phyloP scores from a whole-genome alignment of 441 rosid genomes.

The Gossypium aridum region DNA sequence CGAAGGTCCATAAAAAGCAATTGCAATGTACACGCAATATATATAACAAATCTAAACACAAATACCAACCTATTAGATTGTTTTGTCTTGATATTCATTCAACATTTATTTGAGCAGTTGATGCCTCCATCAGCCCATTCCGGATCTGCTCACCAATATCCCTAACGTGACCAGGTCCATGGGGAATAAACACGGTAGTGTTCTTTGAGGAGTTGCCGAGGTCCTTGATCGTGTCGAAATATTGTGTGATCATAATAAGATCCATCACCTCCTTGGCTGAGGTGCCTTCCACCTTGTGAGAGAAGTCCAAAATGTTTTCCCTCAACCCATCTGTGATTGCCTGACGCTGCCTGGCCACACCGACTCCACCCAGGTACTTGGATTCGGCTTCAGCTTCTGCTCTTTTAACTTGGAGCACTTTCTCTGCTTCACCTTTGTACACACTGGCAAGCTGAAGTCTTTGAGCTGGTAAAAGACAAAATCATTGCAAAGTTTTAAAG shows the following conservation, averaged over 20 bases:
- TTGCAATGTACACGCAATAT: background rate
- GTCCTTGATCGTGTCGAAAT: slow-evolving; percentile 89
- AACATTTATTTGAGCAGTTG: slow-evolving; percentile 37
- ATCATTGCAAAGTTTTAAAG: background rate
- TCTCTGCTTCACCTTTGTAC: slow-evolving; percentile 97
- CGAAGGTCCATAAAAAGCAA: background rate
- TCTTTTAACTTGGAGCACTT: slow-evolving; percentile 71
- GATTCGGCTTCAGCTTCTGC: slow-evolving; percentile 97
- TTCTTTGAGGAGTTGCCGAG: slow-evolving; percentile 86
- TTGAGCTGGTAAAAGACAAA: slow-evolving; percentile 54
- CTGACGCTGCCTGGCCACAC: slow-evolving; percentile 97
- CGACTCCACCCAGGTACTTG: slow-evolving; percentile 89
- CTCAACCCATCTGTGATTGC: slow-evolving; percentile 92
- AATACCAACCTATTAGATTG: background rate
- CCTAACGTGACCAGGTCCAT: slow-evolving; percentile 94
- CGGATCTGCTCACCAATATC: slow-evolving; percentile 84
- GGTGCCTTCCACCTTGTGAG: slow-evolving; percentile 82
- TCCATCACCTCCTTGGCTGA: slow-evolving; percentile 95
- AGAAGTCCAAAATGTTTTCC: slow-evolving; percentile 91
- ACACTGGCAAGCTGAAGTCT: slow-evolving; percentile 96
- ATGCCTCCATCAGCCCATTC: slow-evolving; percentile 81
- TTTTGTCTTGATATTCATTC: slow-evolving; percentile 10
- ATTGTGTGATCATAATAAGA: slow-evolving; percentile 91
- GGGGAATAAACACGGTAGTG: slow-evolving; percentile 91
- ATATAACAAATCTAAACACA: background rate